Evolutionary conservation across 805 yeast genomes (phyloP), one percentile per base, ranked within the genome.

Genomic region (Phaffomyces thermotolerans): DNA sequence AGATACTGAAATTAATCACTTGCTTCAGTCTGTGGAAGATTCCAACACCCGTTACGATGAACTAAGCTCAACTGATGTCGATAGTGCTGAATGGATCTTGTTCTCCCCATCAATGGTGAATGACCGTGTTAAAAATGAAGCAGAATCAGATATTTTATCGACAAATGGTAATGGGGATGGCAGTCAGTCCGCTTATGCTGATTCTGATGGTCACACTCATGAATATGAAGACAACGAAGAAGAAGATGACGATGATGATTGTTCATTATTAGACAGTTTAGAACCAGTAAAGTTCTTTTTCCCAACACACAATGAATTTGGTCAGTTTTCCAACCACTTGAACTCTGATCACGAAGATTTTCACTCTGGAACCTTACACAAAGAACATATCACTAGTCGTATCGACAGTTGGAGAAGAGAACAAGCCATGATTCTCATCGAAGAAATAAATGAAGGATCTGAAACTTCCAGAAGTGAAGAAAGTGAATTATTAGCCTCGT

Each of bases 381-480:
- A 51, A 13, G 60, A 56, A 34, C 52, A 43, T 34, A 40, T 58
- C 31, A 51, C 55, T 4, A 49, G 44, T 35, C 45, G 62, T 27
- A 57, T 58, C 17, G 61, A 58, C 36, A 44, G 41, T 14, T 58
- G 62, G 62, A 49, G 59, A 27, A 54, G 49, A 41, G 60, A 58
- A 24, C 62, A 58, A 34, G 62, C 59, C 4, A 50, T 38, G 20
- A 30, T 45, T 1, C 39, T 57, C 38, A 54, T 56, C 30, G 45
- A 50, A 36, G 54, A 55, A 29, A 37, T 57, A 8, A 47, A 46
- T 9, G 40, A 50, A 25, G 50, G 45, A 15, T 45, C 57, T 2
- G 33, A 47, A 13, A 35, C 47, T 20, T 39, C 47, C 18, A 39
- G 23, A 20, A 36, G 33, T 9, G 38, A 43, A 24, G 29, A 52